These are phyloP conservation scores for Diphasiastrum complanatum DNA, from an alignment of 83 land plant species.

Conservation along the genomic window DNA sequence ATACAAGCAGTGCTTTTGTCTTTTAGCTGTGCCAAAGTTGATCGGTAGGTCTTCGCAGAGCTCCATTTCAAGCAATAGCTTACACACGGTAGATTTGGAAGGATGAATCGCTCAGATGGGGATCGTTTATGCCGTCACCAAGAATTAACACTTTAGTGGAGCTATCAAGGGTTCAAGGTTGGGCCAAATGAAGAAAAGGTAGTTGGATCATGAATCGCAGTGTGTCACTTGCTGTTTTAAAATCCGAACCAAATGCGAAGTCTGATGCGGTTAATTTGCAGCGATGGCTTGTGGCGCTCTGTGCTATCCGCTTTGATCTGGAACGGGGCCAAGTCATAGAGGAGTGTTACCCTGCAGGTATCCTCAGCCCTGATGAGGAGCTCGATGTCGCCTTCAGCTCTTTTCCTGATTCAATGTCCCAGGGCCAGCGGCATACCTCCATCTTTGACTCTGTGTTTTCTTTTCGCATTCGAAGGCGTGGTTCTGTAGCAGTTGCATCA, in stretches of 20 bases:
- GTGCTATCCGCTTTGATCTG: conserved; percentile 89
- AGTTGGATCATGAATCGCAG: neutral
- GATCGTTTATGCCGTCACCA: too few relatives aligned
- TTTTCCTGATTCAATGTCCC: conserved; percentile 96
- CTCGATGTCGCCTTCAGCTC: conserved; percentile 86
- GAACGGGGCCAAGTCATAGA: conserved; percentile 96
- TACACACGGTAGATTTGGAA: too few relatives aligned
- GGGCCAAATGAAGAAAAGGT: neutral
- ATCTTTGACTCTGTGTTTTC: conserved; percentile 90
- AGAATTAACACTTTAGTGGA: too few relatives aligned
- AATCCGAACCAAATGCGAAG: conserved; percentile 34
- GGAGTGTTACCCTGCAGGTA: conserved; percentile 69
- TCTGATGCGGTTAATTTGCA: conserved; percentile 43
- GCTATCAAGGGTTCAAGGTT: too few relatives aligned
- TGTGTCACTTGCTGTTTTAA: conserved; percentile 19
- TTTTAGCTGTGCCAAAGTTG: too few relatives aligned
- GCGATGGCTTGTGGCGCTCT: conserved; percentile 80
- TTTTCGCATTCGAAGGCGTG: conserved; percentile 66
- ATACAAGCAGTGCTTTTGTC: too few relatives aligned
- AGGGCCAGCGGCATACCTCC: conserved; percentile 61
- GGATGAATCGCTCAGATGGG: too few relatives aligned
- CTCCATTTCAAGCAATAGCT: too few relatives aligned
- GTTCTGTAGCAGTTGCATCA: conserved; percentile 15
- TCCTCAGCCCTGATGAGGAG: conserved; percentile 63
- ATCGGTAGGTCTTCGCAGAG: too few relatives aligned